Evolutionary conservation across 2,329 filamentous ascomycete species (phyloP).

Genomic region (Zelopaecilomyces penicillatus): DNA sequence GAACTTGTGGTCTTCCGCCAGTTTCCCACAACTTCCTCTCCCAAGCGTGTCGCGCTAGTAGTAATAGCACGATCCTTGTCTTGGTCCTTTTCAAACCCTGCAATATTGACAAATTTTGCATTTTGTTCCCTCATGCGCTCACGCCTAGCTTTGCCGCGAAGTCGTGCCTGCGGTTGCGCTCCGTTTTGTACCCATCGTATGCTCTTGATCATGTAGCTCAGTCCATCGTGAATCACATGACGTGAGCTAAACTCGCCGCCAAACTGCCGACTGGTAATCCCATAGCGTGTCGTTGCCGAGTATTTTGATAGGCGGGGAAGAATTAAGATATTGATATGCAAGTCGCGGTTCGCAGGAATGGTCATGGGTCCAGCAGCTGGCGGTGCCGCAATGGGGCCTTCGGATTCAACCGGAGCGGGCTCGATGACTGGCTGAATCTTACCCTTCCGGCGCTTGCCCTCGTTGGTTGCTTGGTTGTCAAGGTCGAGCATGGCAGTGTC

Average conservation of each 20-base stretch:
- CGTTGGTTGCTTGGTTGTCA: conserved; percentile 24
- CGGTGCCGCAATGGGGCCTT: conserved; percentile 42
- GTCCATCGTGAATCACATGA: conserved; percentile 62
- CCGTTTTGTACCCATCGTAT: conserved; percentile 81
- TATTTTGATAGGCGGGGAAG: conserved; percentile 75
- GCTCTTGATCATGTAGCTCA: conserved; percentile 78
- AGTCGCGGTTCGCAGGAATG: conserved; percentile 61
- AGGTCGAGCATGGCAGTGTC: conserved; percentile 60
- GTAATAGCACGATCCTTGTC: conserved; percentile 13
- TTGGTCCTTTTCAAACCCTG: conserved; percentile 16
- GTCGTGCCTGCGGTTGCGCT: conserved; percentile 47
- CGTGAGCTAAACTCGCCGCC: conserved; percentile 41
- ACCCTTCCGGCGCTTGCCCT: conserved; percentile 23
- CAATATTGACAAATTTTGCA: conserved; percentile 23
- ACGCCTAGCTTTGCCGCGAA: conserved; percentile 46
- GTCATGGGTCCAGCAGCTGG: conserved; percentile 53
- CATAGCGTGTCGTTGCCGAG: conserved; percentile 63
- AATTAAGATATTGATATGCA: conserved; percentile 80
- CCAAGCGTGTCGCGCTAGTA: conserved; percentile 3
- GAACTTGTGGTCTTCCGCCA: conserved; percentile 25
- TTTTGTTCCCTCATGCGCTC: conserved; percentile 50
- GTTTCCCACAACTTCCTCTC: conserved; percentile 24
- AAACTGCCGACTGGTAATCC: conserved; percentile 75
- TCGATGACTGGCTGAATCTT: conserved; percentile 20
- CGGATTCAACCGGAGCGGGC: conserved; percentile 27